Evolutionary conservation across 768 basidiomycete genomes (phyloP), one percentile per base, ranked within the genome.

Genomic region (Omphalotus guepiniiformis): DNA sequence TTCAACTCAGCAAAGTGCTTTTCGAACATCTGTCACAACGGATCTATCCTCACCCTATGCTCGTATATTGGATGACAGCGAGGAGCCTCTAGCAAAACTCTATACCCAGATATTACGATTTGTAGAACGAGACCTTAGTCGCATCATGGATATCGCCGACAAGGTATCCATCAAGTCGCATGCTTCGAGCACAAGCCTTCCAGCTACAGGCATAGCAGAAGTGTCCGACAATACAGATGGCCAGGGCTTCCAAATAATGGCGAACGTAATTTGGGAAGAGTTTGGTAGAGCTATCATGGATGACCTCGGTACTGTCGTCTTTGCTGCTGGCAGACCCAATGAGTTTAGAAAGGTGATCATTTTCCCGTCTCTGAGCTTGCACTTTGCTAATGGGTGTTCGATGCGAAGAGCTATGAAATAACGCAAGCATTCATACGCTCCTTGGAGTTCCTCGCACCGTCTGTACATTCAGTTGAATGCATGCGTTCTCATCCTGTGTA

Each of bases 321-420:
- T 98, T 63, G 83, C 94, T n/a, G 88, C 85, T 2, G 96, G 96
- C 12, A 78, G 86, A 46, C 93, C 96, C 9, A 82, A 86, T 42
- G 90, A 94, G 46, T 91, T 98, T 63, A 80, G 90, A 43, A 85
- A 83, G 72, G 94, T 93, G 49, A 45, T 76, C 58, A 11, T 35
- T 4, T 21, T 3, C 0, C 43, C 38, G 29, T 43, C 29, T 21
- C 26, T 19, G 15, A 3, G 27, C 49, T 52, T 18, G 59, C 21
- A 43, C n/a, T n/a, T n/a, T n/a, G n/a, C n/a, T n/a, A n/a, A n/a
- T n/a, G n/a, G n/a, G n/a, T n/a, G n/a, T n/a, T n/a, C n/a, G n/a
- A n/a, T 22, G 32, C 30, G 8, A 48, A 97, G 93, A 82, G 95
- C 63, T 87, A 94, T 59, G 82, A 85, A 52, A 84, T 83, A 21